Evolutionary conservation across 2,329 filamentous ascomycete species (phyloP).

Genomic region (Trichoderma sp.): DNA sequence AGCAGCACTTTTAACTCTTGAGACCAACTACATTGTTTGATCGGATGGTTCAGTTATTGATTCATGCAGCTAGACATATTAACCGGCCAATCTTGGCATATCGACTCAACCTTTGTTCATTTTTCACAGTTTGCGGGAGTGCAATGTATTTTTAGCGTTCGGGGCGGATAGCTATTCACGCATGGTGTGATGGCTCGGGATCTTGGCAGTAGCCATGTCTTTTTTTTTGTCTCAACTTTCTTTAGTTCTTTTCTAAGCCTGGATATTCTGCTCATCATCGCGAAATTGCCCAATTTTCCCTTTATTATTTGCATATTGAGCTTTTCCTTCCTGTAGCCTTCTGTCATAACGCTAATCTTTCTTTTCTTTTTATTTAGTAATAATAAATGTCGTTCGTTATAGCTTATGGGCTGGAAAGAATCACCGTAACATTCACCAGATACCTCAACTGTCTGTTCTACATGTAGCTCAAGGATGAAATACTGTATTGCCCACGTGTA

Average conservation of each 20-base stretch:
- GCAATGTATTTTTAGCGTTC: background rate
- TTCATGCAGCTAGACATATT: background rate
- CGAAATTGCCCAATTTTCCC: background rate
- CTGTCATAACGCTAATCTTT: background rate
- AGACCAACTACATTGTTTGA: background rate
- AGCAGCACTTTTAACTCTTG: background rate
- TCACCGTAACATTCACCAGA: background rate
- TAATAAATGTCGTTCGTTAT: background rate
- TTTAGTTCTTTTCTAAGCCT: background rate
- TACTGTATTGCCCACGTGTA: background rate
- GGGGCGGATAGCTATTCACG: background rate
- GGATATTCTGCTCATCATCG: background rate
- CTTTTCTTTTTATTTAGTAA: background rate
- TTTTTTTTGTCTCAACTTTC: background rate
- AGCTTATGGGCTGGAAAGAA: background rate
- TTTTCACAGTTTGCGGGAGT: background rate
- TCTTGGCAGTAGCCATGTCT: background rate
- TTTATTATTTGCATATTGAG: background rate
- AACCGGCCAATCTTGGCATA: background rate
- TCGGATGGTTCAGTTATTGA: background rate
- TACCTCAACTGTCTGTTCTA: too few relatives aligned
- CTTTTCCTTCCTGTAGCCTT: background rate
- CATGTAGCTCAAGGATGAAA: background rate
- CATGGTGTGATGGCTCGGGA: background rate
- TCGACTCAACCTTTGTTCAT: background rate